Evolutionary conservation across 257 asterid species (phyloP), one percentile per base, ranked within the genome.

Genomic region (Plantago major): DNA sequence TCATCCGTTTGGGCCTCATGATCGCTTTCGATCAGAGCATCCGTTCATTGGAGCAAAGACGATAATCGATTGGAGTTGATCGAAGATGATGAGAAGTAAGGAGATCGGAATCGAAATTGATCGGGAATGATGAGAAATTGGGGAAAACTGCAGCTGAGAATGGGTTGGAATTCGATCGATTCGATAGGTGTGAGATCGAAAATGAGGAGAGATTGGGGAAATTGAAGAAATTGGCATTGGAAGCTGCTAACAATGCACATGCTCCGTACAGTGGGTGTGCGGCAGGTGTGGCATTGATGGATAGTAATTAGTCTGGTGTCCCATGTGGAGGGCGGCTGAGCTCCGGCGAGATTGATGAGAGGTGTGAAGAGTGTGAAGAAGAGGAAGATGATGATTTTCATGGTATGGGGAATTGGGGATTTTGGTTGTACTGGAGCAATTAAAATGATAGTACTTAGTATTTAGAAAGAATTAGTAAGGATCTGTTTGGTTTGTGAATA

Each of bases 261-360:
- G 88, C 96, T 33, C 96, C 95, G 0, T 91, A 91, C 74, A 91
- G 85, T 46, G 79, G 78, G 33, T 88, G 92, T 74, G 83, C 98
- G 0, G 88, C 98, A 14, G 98, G 98, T 19, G 82, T 84, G 12
- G 94, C 96, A 14, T 57, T 91, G 70, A 82, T 88, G 89, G 98
- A 88, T 70, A 73, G 73, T 54, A n/a, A n/a, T n/a, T n/a, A n/a
- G n/a, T n/a, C n/a, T n/a, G n/a, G n/a, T n/a, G n/a, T n/a, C n/a
- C n/a, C n/a, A n/a, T n/a, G n/a, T n/a, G n/a, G n/a, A n/a, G n/a
- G n/a, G n/a, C n/a, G n/a, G n/a, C n/a, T n/a, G n/a, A n/a, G n/a
- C n/a, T n/a, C n/a, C n/a, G n/a, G n/a, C n/a, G n/a, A n/a, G n/a
- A n/a, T n/a, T n/a, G n/a, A n/a, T n/a, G n/a, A n/a, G n/a, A n/a